Evolutionary conservation across 495 filamentous ascomycete genomes (phyloP).

Genomic region (Penicillium simplicissimum): DNA sequence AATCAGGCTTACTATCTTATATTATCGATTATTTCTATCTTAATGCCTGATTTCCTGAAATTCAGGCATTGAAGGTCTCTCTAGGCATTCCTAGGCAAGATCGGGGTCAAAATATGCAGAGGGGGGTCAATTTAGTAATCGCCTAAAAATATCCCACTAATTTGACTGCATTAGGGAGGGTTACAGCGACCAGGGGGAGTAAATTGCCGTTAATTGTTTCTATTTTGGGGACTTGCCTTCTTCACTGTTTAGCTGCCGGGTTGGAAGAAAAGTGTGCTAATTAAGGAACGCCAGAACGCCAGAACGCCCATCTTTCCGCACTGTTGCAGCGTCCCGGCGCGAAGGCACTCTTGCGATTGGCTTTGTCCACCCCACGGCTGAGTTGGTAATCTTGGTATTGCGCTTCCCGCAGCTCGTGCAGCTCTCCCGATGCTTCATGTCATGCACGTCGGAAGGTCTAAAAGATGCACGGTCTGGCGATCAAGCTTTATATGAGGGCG

Average conservation of each 20-base stretch:
- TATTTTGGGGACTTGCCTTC: conserved; percentile 20
- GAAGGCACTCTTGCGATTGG: conserved; percentile 23
- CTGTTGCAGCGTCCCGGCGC: conserved; percentile 23
- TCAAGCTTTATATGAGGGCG: conserved; percentile 32
- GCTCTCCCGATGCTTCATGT: conserved; percentile 15
- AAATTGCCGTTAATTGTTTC: conserved; percentile 27
- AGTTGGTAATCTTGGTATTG: neutral
- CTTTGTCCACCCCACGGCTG: conserved; percentile 3
- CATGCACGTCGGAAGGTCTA: conserved; percentile 14
- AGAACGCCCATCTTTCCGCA: conserved; percentile 11
- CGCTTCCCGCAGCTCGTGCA: conserved; percentile 8
- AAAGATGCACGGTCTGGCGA: conserved; percentile 4
- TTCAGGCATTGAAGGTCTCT: too few species aligned
- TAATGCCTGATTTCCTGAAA: too few species aligned
- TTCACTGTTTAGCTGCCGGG: neutral
- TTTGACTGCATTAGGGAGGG: conserved; percentile 14
- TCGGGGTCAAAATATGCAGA: too few species aligned
- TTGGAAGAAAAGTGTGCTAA: conserved; percentile 14
- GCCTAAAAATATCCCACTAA: conserved; percentile 23
- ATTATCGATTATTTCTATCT: too few species aligned
- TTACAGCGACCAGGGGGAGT: conserved; percentile 5
- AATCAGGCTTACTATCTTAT: too few species aligned
- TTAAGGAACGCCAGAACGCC: conserved; percentile 22
- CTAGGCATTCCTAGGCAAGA: too few species aligned
- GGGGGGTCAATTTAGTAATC: too few species aligned